A percentile compares a stretch with the other conserved stretches of the same genome.
phyloP scores from a whole-genome alignment of 345 rosid genomes.

The Salix dunnii region DNA sequence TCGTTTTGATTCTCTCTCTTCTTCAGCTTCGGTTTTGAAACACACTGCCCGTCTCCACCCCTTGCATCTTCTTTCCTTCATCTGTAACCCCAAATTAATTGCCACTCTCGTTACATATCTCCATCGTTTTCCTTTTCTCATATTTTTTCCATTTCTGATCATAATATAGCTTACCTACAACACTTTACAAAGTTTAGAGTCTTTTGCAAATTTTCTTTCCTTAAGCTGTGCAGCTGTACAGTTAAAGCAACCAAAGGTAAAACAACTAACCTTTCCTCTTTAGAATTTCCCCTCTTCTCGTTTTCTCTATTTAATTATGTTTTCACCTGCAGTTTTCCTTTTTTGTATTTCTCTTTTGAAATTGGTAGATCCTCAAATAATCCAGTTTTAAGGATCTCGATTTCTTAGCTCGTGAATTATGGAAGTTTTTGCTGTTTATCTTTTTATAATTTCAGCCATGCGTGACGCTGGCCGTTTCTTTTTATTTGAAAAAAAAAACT shows the following conservation, averaged over 20 bases:
- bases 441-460: neutral
- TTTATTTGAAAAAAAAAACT: neutral
- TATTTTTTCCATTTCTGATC: neutral
- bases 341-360: neutral
- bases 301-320: neutral
- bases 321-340: neutral
- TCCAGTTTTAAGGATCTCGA: neutral
- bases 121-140: neutral
- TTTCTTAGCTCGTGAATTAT: neutral
- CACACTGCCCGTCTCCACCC: neutral
- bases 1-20: conserved; percentile 13
- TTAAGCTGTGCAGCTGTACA: conserved; percentile 24
- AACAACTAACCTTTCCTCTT: neutral
- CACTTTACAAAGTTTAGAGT: neutral
- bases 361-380: neutral
- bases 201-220: too few relatives aligned
- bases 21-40: neutral
- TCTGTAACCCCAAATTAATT: neutral
- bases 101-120: neutral
- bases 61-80: neutral
- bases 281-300: neutral
- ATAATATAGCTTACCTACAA: neutral
- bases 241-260: conserved; percentile 7
- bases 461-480: neutral
- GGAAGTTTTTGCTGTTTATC: too few relatives aligned